Base-by-base conservation (phyloP, 1,139 yeast species). In the Spathaspora sp. region DNA sequence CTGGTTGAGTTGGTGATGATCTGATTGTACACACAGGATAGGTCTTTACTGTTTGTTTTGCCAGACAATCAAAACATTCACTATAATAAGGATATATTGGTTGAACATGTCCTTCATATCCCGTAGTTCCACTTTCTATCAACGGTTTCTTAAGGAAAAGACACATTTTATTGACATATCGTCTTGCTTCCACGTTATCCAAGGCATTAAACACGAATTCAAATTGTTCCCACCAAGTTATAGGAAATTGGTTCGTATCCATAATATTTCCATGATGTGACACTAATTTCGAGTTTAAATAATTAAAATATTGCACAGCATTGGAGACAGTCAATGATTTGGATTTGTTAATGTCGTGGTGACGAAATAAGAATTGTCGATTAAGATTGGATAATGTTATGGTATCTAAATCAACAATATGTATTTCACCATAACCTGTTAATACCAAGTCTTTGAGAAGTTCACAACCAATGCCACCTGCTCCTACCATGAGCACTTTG, bases 391-490 rank as follows among this genome's bases (percentile, higher is more conserved):
- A 84, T 36, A 93, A 68, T 49, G 96, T 97, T 55, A 95, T 89
- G 4, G 98, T 93, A 63, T 95, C 99, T 48, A 95, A 74, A 64
- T 95, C 99, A 17, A 91, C 95, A 24, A 95, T 78, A 59, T 91
- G 97, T 46, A 95, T 86, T 57, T 89, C 95, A 3, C 95, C 95
- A 56, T 87, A 86, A 2, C 96, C 96, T 55, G 89, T 77, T 52
- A 91, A 68, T 7, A 90, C 83, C 44, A 95, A 72, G 60, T 95
- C 89, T 61, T 95, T 95, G 49, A 95, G 72, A 38, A 95, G 71
- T 64, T 95, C 99, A 64, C 98, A 95, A 4, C 99, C 99, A 53
- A 95, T 91, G n/a, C 99, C 99, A 25, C 99, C 99, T 1, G 99
- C 97, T 3, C 99, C 99, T 0, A 95, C 97, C 71, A 95, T 74